Evolutionary conservation across 176 grass and related monocot genomes (phyloP), one percentile per base, ranked within the genome.

Genomic region (Avena eriantha): DNA sequence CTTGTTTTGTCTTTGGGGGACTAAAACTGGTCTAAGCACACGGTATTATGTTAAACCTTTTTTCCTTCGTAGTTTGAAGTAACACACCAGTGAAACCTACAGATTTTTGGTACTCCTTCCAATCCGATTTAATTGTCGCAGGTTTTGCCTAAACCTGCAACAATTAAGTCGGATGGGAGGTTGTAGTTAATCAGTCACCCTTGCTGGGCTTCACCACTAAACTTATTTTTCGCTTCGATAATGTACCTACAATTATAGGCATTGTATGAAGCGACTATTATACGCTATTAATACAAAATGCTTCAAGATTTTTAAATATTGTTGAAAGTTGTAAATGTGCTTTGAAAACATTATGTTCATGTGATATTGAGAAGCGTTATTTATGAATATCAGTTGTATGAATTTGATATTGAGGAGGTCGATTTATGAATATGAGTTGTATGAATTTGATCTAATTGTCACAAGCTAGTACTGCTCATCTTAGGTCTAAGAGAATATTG

Each of bases 31-130:
- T 34, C 24, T 80, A 33, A 48, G 35, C 69, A 49, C 17, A 65
- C 12, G 13, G 61, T 65, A 14, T 56, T 29, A 78, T 47, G 26
- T 21, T 80, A 19, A 9, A 41, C 7, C 39, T 4, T 57, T 68
- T 17, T 81, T 48, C 43, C 48, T 68, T 36, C 8, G 63, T 70
- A 17, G n/a, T 53, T 60, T 47, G 84, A 80, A 59, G 22, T 70
- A 48, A 29, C 51, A 71, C 3, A 0, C 47, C 7, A 72, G 36
- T 48, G 55, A 65, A 65, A 65, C 36, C 41, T 72, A 41, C 14
- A 53, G 33, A 54, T 5, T 73, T 73, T 69, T 33, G 66, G 12
- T 41, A 41, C 39, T 41, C 39, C 39, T 7, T 41, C 39, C 39
- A 41, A 41, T 41, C 39, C 7, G 39, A 41, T 41, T 41, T 41